Evolutionary conservation across 1,139 yeast genomes (phyloP).

Genomic region (Diutina neorugosa): DNA sequence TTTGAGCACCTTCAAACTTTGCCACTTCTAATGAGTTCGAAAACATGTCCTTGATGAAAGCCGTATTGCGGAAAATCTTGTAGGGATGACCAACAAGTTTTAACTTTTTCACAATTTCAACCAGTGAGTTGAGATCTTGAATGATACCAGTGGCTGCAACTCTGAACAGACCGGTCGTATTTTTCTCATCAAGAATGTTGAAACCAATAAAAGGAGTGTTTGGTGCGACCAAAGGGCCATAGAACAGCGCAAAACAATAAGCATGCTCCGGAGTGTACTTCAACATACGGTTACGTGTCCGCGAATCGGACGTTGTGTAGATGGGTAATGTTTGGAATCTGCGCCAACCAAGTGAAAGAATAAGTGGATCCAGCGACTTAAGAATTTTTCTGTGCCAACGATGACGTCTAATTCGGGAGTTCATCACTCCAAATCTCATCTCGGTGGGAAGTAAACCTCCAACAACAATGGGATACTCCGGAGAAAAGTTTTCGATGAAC

Average conservation of each 20-base stretch:
- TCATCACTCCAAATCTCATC: constrained; percentile 84
- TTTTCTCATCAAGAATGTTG: constrained; percentile 71
- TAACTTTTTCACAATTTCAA: constrained; percentile 89
- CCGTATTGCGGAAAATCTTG: constrained; percentile 90
- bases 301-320: constrained; percentile 90
- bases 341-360: constrained; percentile 94
- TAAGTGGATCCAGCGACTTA: constrained; percentile 91
- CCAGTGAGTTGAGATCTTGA: constrained; percentile 81
- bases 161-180: constrained; percentile 83
- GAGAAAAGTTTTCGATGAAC: constrained; percentile 75
- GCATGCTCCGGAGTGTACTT: constrained; percentile 98
- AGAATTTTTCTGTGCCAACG: constrained; percentile 97
- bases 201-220: constrained; percentile 96
- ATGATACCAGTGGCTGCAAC: constrained; percentile 97
- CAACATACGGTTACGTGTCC: constrained; percentile 96
- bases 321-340: constrained; percentile 94
- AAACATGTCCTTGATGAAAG: constrained; percentile 95
- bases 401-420: constrained; percentile 91
- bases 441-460: constrained; percentile 91
- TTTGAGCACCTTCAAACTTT: constrained; percentile 94
- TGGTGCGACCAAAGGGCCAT: constrained; percentile 95
- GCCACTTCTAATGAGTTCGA: constrained; percentile 88
- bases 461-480: constrained; percentile 70
- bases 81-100: constrained; percentile 92
- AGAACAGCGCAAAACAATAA: constrained; percentile 90